phyloP scores from a whole-genome alignment of 257 asterid species.

The Gentiana macrophylla region DNA sequence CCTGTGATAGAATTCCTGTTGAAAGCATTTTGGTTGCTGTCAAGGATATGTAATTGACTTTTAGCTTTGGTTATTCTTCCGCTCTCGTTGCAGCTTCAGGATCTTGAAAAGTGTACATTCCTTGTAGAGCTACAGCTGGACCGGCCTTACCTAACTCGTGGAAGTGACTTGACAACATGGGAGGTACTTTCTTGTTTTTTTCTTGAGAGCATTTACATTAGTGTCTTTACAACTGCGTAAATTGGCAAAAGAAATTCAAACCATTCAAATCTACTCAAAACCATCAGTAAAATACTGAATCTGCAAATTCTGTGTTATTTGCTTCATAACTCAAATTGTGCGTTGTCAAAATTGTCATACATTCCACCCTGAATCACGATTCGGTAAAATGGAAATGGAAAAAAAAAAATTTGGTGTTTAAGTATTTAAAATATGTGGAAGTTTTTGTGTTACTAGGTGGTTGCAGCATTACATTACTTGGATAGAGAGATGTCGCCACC shows the following conservation, averaged over 20 bases:
- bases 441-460: slow-evolving; percentile 33
- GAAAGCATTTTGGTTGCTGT: too few species aligned
- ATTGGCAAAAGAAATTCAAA: too few species aligned
- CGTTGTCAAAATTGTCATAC: too few species aligned
- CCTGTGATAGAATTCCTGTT: slow-evolving; percentile 1
- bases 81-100: slow-evolving; percentile 42
- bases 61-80: slow-evolving; percentile 7
- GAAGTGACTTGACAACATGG: slow-evolving; percentile 82
- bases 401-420: too few species aligned
- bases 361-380: too few species aligned
- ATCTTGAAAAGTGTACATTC: slow-evolving; percentile 70
- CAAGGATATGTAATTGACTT: background rate
- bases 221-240: too few species aligned
- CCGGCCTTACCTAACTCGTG: slow-evolving; percentile 72
- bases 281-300: background rate
- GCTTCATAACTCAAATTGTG: too few species aligned
- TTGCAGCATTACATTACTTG: slow-evolving; percentile 84
- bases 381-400: too few species aligned
- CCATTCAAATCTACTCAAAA: too few species aligned
- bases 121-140: slow-evolving; percentile 80
- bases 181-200: slow-evolving; percentile 40
- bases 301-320: too few species aligned
- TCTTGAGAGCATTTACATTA: too few species aligned
- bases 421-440: background rate
- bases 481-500: slow-evolving; percentile 94